Evolutionary conservation across 108 stramenopile species (phyloP), one percentile per base, ranked within the genome.

Genomic region (Nitzschia inconspicua): DNA sequence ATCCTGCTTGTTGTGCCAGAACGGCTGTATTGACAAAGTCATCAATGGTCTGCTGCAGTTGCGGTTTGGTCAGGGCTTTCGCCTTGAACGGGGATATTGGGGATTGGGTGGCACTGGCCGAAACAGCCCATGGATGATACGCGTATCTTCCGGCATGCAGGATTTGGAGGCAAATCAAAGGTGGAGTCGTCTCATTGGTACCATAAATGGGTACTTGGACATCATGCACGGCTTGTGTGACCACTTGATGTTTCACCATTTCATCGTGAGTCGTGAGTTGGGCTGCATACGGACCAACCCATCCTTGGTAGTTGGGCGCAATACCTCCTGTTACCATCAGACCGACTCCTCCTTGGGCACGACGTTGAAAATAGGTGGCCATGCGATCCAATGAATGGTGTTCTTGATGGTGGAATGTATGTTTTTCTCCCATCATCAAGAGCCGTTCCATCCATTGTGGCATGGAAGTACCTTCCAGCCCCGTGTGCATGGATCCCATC

Each of bases 271-370:
- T 94, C 26, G 86, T 78, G 20, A 99, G 63, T 75, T 97, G 95
- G 20, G 92, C 85, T 6, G 95, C 95, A 66, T 94, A 85, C 29
- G 94, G 95, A 23, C 80, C 93, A 14, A 93, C 94, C 80, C 90
- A 89, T 56, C 98, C 98, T 32, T 73, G 82, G 23, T 81, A 40
- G 65, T 98, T 98, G 40, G 98, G 98, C 4, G 95, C 72, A 34
- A 99, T 86, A 11, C 98, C 98, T 20, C 70, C 98, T n/a, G 98
- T 99, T 6, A 99, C 98, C 85, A 97, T 96, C 34, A 99, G 64
- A 18, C 96, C 97, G 14, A 87, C 93, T 10, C 95, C 95, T 11
- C 97, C 96, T 57, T 63, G 65, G 13, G 98, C 97, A 44, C 98
- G 82, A 48, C 86, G 83, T 18, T 80, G 86, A 72, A 94, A 98